phyloP scores from a whole-genome alignment of 108 stramenopile genomes.

The Chaetoceros muelleri region DNA sequence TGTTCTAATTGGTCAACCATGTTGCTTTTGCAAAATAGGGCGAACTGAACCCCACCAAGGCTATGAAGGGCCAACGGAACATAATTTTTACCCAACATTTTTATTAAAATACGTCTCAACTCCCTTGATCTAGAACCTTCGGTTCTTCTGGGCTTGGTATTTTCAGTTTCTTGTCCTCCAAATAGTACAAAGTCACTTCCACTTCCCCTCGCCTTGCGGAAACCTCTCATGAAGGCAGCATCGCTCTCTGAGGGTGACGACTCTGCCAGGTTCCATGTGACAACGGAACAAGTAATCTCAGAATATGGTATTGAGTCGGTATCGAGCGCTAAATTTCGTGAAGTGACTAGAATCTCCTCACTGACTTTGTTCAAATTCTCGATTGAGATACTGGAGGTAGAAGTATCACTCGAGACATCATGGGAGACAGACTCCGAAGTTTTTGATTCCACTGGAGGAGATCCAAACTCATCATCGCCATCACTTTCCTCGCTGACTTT shows the following conservation, averaged over 20 bases:
- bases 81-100: conserved; percentile 63
- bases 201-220: conserved; percentile 24
- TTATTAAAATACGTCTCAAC: conserved; percentile 60
- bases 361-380: too few species aligned
- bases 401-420: too few species aligned
- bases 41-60: conserved; percentile 84
- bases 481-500: too few species aligned
- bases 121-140: conserved; percentile 76
- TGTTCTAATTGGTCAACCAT: conserved; percentile 59
- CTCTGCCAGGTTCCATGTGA: conserved; percentile 85
- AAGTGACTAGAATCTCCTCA: too few species aligned
- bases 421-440: too few species aligned
- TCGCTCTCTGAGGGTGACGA: conserved; percentile 67
- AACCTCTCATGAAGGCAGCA: conserved; percentile 54
- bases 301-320: too few species aligned
- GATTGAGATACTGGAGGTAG: too few species aligned
- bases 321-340: too few species aligned
- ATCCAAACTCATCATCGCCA: too few species aligned
- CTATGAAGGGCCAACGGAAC: conserved; percentile 76
- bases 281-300: conserved; percentile 54
- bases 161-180: conserved; percentile 81
- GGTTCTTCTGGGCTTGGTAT: conserved; percentile 77
- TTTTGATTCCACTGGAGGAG: too few species aligned
- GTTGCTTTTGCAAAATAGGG: conserved; percentile 61
- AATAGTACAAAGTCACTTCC: conserved; percentile 80